Evolutionary conservation across 148 eudicot genomes (phyloP).

Genomic region (Beta vulgaris): DNA sequence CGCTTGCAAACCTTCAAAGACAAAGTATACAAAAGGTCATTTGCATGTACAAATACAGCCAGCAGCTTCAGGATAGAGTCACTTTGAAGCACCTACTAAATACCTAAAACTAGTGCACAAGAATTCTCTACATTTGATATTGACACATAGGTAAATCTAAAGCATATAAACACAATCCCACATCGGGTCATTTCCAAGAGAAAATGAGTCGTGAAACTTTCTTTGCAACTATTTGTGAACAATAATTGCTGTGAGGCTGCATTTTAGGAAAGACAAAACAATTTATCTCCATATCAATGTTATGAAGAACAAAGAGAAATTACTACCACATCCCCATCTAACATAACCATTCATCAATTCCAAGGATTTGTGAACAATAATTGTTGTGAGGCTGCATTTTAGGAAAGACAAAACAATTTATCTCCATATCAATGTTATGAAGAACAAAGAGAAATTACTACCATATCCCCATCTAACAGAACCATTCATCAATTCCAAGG

Average conservation of each 20-base stretch:
- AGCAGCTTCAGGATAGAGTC: not conserved
- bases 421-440: not conserved
- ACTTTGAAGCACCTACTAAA: not conserved
- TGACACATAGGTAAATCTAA: not conserved
- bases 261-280: not conserved
- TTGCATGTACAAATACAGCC: not conserved
- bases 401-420: not conserved
- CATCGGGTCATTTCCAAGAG: not conserved
- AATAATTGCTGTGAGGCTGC: not conserved
- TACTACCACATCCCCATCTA: not conserved
- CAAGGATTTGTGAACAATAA: too few relatives aligned
- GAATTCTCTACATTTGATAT: not conserved
- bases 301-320: not conserved
- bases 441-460: not conserved
- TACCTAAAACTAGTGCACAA: not conserved
- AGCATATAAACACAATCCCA: not conserved
- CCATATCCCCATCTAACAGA: not conserved
- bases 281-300: not conserved
- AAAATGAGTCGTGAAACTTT: not conserved
- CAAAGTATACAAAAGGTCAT: conserved; percentile 5
- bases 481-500: not conserved
- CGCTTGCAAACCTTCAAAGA: conserved; percentile 58
- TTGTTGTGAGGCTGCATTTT: too few relatives aligned
- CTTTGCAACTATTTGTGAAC: not conserved
- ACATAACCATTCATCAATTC: not conserved